phyloP scores from a whole-genome alignment of 768 basidiomycete species.

The Ramaria sp. region DNA sequence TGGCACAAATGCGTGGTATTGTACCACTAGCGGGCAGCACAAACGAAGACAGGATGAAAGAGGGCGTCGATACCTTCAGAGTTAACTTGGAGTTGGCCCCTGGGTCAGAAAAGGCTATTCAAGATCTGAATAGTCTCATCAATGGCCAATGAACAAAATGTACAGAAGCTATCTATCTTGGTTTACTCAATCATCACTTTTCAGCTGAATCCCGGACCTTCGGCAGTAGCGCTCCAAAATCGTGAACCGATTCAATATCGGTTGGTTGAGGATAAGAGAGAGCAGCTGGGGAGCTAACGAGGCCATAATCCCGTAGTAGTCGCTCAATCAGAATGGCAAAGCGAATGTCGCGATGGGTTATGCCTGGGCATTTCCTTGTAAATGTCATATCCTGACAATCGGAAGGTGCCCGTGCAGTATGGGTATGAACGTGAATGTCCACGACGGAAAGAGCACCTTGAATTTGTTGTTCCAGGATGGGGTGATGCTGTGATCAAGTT shows the following conservation, averaged over 20 bases:
- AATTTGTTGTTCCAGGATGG: not conserved
- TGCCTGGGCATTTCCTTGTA: slow-evolving; percentile 20
- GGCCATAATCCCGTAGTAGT: not conserved
- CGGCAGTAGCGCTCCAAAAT: not conserved
- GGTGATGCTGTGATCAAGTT: slow-evolving; percentile 3
- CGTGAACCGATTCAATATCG: slow-evolving; percentile 3
- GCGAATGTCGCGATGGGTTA: slow-evolving; percentile 42
- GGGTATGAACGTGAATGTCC: slow-evolving; percentile 8
- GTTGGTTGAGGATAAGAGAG: not conserved
- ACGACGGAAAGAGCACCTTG: not conserved
- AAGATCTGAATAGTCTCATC: slow-evolving; percentile 10
- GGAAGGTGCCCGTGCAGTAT: slow-evolving; percentile 6
- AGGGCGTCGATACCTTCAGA: slow-evolving; percentile 41
- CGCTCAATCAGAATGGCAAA: slow-evolving; percentile 34
- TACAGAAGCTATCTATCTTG: not conserved
- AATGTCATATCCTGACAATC: not conserved
- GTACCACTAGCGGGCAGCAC: slow-evolving; percentile 71
- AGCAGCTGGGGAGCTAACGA: not conserved
- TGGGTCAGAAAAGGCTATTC: slow-evolving; percentile 17
- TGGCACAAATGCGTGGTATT: slow-evolving; percentile 56
- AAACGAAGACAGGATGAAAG: slow-evolving; percentile 51
- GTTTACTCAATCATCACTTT: too few species aligned
- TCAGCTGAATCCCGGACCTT: too few species aligned
- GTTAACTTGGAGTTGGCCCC: slow-evolving; percentile 25
- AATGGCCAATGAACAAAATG: not conserved